Evolutionary conservation across 805 yeast species (phyloP).

Genomic region (Lipomyces starkeyi): DNA sequence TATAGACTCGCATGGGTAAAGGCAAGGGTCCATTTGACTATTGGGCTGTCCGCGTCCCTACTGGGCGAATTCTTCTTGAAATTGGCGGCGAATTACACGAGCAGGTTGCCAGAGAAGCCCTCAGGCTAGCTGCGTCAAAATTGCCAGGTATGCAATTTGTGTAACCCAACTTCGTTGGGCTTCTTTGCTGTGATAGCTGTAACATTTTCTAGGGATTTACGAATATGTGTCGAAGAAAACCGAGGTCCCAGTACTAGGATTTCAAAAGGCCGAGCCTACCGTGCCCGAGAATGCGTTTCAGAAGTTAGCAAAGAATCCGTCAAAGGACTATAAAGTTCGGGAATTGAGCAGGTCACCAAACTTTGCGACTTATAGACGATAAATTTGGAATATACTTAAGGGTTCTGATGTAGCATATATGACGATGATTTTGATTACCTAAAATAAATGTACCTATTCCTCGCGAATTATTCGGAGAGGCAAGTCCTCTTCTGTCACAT

Average conservation of each 20-base stretch:
- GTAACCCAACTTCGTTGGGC: slow-evolving; percentile 53
- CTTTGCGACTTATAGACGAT: slow-evolving; percentile 19
- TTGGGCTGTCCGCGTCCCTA: slow-evolving; percentile 96
- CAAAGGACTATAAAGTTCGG: slow-evolving; percentile 64
- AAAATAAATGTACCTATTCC: too few relatives aligned
- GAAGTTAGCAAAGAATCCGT: slow-evolving; percentile 63
- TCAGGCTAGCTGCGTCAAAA: slow-evolving; percentile 86
- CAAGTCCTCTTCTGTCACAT: not conserved
- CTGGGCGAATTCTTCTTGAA: slow-evolving; percentile 92
- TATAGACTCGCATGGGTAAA: slow-evolving; percentile 94
- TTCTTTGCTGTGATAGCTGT: not conserved
- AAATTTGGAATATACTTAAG: not conserved
- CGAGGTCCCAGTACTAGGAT: slow-evolving; percentile 20
- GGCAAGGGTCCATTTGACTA: slow-evolving; percentile 98
- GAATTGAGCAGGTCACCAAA: slow-evolving; percentile 50
- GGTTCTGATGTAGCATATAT: not conserved
- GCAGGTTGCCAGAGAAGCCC: slow-evolving; percentile 85
- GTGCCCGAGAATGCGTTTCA: slow-evolving; percentile 58
- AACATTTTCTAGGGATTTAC: slow-evolving; percentile 13
- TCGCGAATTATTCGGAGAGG: too few relatives aligned
- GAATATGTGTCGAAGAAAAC: slow-evolving; percentile 21
- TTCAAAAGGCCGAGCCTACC: slow-evolving; percentile 50
- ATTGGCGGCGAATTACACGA: slow-evolving; percentile 80
- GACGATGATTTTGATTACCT: not conserved
- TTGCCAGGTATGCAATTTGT: slow-evolving; percentile 61